Conservation (phyloP, 495 filamentous ascomycete species). For the Thozetella sp. region DNA sequence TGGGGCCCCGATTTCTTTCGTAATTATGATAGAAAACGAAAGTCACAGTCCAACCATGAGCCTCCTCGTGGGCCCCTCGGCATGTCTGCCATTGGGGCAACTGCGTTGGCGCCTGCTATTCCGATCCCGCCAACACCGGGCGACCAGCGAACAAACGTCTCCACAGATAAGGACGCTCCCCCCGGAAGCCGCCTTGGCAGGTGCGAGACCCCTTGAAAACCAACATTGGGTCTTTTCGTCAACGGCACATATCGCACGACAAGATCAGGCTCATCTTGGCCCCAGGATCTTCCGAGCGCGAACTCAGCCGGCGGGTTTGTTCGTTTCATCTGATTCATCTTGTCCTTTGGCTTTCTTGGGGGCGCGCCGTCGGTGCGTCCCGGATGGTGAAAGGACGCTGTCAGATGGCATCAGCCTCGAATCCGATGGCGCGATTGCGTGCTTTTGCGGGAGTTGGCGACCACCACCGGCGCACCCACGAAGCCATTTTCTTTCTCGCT, state of each 20-base stretch:
- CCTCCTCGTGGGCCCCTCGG: neutral
- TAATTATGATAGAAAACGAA: neutral
- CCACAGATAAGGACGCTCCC: neutral
- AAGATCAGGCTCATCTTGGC: neutral
- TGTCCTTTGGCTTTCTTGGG: neutral
- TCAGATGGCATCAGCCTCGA: constrained; percentile 29
- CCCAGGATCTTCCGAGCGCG: neutral
- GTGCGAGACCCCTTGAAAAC: too few species aligned
- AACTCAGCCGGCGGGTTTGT: neutral
- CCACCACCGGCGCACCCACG: neutral
- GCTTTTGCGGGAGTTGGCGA: too few species aligned
- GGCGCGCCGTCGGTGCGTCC: neutral
- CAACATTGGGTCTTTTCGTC: neutral
- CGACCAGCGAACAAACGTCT: neutral
- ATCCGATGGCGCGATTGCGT: constrained; percentile 33
- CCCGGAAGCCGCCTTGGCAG: neutral
- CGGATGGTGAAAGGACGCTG: neutral
- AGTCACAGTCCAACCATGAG: neutral
- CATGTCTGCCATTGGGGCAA: neutral
- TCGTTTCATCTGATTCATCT: constrained; percentile 4
- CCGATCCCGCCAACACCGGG: neutral
- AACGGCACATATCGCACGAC: neutral
- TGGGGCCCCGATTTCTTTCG: neutral
- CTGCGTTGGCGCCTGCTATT: neutral
- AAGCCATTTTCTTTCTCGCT: neutral